These are phyloP conservation scores for Phalaenopsis equestris DNA, from an alignment of 106 monocot species.

Conservation along the genomic window DNA sequence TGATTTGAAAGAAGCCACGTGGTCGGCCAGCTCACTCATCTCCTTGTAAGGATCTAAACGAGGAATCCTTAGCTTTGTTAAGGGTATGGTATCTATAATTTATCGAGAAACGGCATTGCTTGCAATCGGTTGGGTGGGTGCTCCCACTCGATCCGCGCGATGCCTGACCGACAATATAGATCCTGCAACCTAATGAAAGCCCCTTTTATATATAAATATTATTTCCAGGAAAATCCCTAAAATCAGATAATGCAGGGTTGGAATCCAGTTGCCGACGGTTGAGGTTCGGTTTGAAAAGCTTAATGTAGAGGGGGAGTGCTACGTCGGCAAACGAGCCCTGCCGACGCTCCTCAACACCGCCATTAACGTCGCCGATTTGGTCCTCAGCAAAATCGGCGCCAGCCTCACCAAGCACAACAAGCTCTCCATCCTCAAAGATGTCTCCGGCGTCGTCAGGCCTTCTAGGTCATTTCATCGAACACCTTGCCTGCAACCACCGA, in stretches of 20 bases:
- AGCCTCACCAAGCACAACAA: constrained; percentile 29
- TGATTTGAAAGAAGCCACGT: too few species aligned
- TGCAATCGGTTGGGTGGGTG: too few species aligned
- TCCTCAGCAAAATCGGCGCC: constrained; percentile 29
- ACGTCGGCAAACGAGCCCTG: constrained; percentile 54
- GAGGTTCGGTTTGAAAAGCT: constrained; percentile 67
- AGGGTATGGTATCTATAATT: too few species aligned
- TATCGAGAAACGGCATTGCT: too few species aligned
- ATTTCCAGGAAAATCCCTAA: too few species aligned
- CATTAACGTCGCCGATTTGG: constrained; percentile 36
- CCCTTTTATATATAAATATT: too few species aligned
- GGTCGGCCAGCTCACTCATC: too few species aligned
- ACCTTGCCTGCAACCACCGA: neutral
- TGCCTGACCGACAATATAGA: too few species aligned
- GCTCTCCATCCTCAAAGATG: constrained; percentile 48
- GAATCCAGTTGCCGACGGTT: constrained; percentile 60
- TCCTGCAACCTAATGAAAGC: too few species aligned
- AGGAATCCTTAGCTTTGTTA: too few species aligned
- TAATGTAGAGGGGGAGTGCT: constrained; percentile 42
- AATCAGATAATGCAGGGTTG: constrained; percentile 37
- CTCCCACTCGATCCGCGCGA: too few species aligned
- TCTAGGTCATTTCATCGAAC: constrained; percentile 28
- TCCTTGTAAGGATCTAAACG: too few species aligned
- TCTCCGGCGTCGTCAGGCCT: constrained; percentile 52
- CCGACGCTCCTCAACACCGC: constrained; percentile 52